Conservation (phyloP, 345 rosid species). For the Kernera saxatilis region DNA sequence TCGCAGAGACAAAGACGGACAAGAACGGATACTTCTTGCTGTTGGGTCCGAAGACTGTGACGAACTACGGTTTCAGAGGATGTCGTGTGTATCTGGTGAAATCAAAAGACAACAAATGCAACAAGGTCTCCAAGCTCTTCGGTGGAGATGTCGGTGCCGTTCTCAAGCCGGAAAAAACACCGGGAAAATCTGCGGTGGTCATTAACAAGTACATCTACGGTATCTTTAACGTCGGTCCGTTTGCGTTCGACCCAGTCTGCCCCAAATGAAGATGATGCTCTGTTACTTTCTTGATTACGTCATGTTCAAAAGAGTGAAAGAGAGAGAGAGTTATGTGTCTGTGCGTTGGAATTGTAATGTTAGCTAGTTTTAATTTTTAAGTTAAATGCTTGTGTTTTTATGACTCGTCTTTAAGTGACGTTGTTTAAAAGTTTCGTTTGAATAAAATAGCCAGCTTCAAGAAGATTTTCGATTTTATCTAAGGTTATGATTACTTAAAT, state of each 20-base stretch:
- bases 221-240: conserved; percentile 69
- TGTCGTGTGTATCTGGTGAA: conserved; percentile 55
- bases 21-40: conserved; percentile 74
- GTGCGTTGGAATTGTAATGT: conserved; percentile 3
- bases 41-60: conserved; percentile 60
- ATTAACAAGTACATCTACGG: conserved; percentile 34
- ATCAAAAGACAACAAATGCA: conserved; percentile 42
- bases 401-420: conserved; percentile 1
- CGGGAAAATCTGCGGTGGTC: conserved; percentile 12
- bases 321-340: conserved; percentile 2
- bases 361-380: conserved; percentile 22
- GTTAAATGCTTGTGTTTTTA: conserved; percentile 13
- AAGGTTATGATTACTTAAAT: background rate
- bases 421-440: conserved; percentile 3
- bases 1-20: conserved; percentile 44
- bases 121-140: conserved; percentile 43
- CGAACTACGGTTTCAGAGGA: conserved; percentile 71
- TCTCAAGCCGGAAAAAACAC: conserved; percentile 43
- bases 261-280: conserved; percentile 28
- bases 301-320: background rate
- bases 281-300: conserved; percentile 4
- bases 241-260: conserved; percentile 77
- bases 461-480: background rate
- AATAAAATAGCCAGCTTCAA: conserved; percentile 7
- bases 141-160: conserved; percentile 53